Evolutionary conservation across 148 eudicot species (phyloP), one percentile per base, ranked within the genome.

Genomic region (Selenicereus undatus): DNA sequence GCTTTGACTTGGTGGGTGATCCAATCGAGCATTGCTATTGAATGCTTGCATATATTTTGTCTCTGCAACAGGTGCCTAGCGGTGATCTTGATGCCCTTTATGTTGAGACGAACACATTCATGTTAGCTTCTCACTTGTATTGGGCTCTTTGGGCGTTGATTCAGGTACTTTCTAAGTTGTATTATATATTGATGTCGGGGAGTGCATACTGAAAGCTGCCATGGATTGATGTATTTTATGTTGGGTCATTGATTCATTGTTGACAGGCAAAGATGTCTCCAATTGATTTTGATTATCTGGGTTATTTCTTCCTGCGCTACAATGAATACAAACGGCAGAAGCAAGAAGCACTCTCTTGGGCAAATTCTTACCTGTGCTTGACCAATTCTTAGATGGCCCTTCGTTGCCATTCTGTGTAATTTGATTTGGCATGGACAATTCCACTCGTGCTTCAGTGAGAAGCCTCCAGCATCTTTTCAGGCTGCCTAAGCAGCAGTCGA

Each of bases 91-190:
- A 94, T 79, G 88, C 92, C 29, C 90, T 97, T n/a, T 91, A 92
- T 74, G 84, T 93, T 21, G 99, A 97, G 86, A 87, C 99, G 50
- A 91, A 86, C 73, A 73, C 89, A 50, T 97, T 85, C 85, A 94
- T 86, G 96, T 85, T 97, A 77, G 95, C 94, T 83, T 97, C 99
- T 84, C 99, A 97, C 85, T 50, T 97, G 82, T 90, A 81, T 82
- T 97, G 98, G 99, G 99, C 97, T 75, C 69, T 94, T 50, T 97
- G 99, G 99, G 95, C 98, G 78, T 82, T 97, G n/a, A 97, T 97
- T 84, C 99, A 97, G 95, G 98, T 97, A 90, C 26, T 20, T 30
- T 18, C 1, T n/a, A 76, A 39, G 51, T 32, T n/a, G 4, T 58
- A 45, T 80, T 4, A 43, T 65, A 39, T 29, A 24, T 48, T 2